These are phyloP conservation scores for Wickerhamomyces sp. DNA, from an alignment of 1,139 yeast species.

Conservation along the genomic window DNA sequence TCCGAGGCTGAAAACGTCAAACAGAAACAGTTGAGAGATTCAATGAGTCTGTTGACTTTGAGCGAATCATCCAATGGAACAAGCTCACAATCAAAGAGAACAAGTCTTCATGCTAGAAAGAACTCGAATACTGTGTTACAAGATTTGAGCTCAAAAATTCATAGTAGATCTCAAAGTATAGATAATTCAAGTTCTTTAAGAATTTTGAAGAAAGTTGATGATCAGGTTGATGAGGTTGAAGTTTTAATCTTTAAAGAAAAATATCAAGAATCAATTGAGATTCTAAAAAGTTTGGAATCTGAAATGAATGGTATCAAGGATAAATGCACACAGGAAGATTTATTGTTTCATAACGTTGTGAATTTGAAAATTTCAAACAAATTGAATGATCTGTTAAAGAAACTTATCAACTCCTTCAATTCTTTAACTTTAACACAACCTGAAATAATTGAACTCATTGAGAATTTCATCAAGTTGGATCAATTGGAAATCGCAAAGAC, in stretches of 20 bases:
- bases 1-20: slow-evolving; percentile 36
- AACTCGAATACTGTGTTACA: slow-evolving; percentile 34
- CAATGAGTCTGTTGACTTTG: slow-evolving; percentile 40
- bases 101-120: slow-evolving; percentile 15
- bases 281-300: slow-evolving; percentile 39
- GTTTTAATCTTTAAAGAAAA: slow-evolving; percentile 58
- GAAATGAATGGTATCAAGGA: slow-evolving; percentile 18
- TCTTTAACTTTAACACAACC: slow-evolving; percentile 4
- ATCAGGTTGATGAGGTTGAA: slow-evolving; percentile 61
- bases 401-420: slow-evolving; percentile 27
- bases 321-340: slow-evolving; percentile 31
- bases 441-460: slow-evolving; percentile 28
- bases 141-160: slow-evolving; percentile 49
- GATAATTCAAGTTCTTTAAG: slow-evolving; percentile 35
- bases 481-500: slow-evolving; percentile 43
- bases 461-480: slow-evolving; percentile 36
- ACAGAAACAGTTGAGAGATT: slow-evolving; percentile 41
- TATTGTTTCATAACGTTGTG: slow-evolving; percentile 35
- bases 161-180: slow-evolving; percentile 47
- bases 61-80: slow-evolving; percentile 22
- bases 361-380: slow-evolving; percentile 36
- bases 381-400: slow-evolving; percentile 30
- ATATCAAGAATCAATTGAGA: slow-evolving; percentile 49
- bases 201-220: slow-evolving; percentile 50
- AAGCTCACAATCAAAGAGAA: slow-evolving; percentile 8